Evolutionary conservation across 2,329 filamentous ascomycete species (phyloP).

Genomic region (Phyllosticta citrichinensis): DNA sequence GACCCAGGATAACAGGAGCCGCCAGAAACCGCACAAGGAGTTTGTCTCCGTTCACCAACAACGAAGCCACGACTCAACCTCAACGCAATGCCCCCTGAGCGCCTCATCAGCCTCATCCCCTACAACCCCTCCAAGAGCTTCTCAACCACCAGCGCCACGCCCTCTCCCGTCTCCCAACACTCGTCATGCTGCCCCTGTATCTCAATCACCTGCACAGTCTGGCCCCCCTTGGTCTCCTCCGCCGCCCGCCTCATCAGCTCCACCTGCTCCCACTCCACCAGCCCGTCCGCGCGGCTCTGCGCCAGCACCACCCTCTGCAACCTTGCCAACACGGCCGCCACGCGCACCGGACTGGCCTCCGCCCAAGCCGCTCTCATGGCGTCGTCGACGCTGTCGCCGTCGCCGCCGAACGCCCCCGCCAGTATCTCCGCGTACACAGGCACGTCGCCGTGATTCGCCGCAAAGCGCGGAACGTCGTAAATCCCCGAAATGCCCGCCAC

Average conservation of each 20-base stretch:
- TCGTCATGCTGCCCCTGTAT: conserved; percentile 52
- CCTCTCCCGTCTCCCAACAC: conserved; percentile 50
- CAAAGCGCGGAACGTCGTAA: conserved; percentile 51
- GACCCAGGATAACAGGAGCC: no score
- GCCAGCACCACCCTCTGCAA: conserved; percentile 30
- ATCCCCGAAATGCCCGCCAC: conserved; percentile 56
- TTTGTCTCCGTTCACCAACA: no score
- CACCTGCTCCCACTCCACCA: conserved; percentile 47
- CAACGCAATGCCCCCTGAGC: no score
- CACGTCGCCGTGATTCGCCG: conserved; percentile 34
- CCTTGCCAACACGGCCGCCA: conserved; percentile 16
- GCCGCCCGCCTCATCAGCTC: conserved; percentile 46
- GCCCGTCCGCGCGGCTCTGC: conserved; percentile 38
- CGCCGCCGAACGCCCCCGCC: conserved; percentile 49
- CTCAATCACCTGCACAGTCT: conserved; percentile 33
- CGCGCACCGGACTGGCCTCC: conserved; percentile 44
- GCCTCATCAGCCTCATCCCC: neutral
- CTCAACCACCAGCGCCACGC: conserved; percentile 39
- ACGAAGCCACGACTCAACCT: no score
- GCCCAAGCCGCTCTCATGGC: conserved; percentile 36
- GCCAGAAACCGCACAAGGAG: no score
- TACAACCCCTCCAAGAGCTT: conserved; percentile 18
- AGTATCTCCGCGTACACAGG: conserved; percentile 51
- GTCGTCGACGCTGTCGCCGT: conserved; percentile 15
- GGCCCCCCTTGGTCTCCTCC: conserved; percentile 32